Conservation (phyloP, 805 yeast species). For the Zygosaccharomyces bailii region DNA sequence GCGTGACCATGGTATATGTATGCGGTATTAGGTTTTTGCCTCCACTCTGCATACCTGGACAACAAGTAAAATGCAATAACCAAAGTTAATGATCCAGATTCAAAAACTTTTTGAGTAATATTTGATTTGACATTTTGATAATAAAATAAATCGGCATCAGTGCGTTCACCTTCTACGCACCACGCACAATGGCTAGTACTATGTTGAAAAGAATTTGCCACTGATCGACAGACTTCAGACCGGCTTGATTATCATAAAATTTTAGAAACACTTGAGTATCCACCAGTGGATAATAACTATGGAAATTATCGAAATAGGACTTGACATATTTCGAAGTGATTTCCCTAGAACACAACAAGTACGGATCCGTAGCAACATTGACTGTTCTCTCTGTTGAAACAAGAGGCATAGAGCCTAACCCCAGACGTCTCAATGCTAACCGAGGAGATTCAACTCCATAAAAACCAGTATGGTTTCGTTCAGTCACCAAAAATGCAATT, state of each 20-base stretch:
- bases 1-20: constrained; percentile 67
- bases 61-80: constrained; percentile 51
- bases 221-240: constrained; percentile 40
- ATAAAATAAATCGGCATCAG: constrained; percentile 50
- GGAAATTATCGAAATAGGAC: constrained; percentile 56
- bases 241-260: constrained; percentile 40
- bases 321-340: constrained; percentile 38
- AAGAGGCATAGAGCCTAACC: constrained; percentile 22
- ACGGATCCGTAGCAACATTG: constrained; percentile 9
- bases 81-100: constrained; percentile 55
- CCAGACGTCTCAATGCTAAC: constrained; percentile 48
- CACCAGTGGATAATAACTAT: constrained; percentile 58
- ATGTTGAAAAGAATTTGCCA: constrained; percentile 57
- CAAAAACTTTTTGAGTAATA: constrained; percentile 48
- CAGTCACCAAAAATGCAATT: constrained; percentile 57
- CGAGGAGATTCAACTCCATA: constrained; percentile 64
- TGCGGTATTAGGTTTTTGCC: constrained; percentile 64
- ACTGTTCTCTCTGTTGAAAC: constrained; percentile 3
- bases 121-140: constrained; percentile 50
- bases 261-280: constrained; percentile 52
- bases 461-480: constrained; percentile 56
- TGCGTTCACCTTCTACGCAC: constrained; percentile 54
- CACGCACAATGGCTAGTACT: constrained; percentile 63
- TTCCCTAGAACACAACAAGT: constrained; percentile 14
- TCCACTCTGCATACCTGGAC: constrained; percentile 59